Base-by-base conservation (phyloP, 495 filamentous ascomycete genomes). In the Hypoxylon subgilvum region DNA sequence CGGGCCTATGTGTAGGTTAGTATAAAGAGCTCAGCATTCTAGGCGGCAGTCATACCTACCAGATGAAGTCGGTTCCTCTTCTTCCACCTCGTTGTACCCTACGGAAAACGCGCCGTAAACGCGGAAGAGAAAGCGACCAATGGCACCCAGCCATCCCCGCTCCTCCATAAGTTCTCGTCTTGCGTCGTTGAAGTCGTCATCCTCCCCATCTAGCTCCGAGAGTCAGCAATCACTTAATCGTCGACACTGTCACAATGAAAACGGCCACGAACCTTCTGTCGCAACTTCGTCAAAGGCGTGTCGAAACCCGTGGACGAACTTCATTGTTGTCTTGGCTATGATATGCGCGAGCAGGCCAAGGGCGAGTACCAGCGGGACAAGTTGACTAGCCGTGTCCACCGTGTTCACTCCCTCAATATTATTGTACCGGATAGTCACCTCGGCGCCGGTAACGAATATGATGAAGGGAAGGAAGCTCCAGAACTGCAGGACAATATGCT, bases 361-460 rank as follows among this genome's bases (percentile, higher is more conserved):
- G 10, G 59, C 52, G 3, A 62, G 38, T 28, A 56, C 32, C 3
- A 56, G 19, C 7, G 45, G 52, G 9, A 57, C 23, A 13, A 62
- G 52, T 36, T 56, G 57, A 34, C 51, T 45, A 17, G 35, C 52
- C 18, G 51, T 32, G 44, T 56, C 13, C 12, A 56, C 43, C 9
- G 58, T 27, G 16, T 55, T 28, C 6, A 61, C 57, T 3, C 36
- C 57, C 12, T 28, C 17, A 13, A 61, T 61, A 2, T 41, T 27
- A 18, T 61, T 61, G 13, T 47, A 61, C 42, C 30, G 42, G 9
- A 61, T 18, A n/a, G 42, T 52, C 6, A 61, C 8, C 19, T 61
- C 57, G n/a, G 53, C 38, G 13, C 53, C 53, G 21, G 44, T 17
- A 18, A 52, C 57, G 22, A 49, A 52, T 27, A 47, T 27, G 14